Percentiles rank a stretch among this genome's conserved stretches.
Conservation (phyloP, 2,329 filamentous ascomycete species). For the Hysterium pulicare region DNA sequence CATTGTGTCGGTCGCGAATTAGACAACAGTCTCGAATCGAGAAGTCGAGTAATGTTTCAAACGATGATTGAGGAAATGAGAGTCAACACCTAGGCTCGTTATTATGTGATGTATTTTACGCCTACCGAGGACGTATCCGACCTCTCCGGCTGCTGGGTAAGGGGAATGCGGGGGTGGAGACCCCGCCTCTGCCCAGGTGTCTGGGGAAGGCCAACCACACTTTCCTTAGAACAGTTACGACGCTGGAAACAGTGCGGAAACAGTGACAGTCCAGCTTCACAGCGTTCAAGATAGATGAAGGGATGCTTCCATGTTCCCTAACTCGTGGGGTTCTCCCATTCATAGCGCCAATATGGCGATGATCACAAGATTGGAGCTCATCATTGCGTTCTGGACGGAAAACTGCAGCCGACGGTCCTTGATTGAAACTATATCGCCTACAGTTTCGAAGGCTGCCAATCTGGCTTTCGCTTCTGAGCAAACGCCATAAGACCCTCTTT, state of each 20-base stretch:
- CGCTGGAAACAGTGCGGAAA: too few relatives aligned
- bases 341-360: too few relatives aligned
- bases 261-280: too few relatives aligned
- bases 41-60: conserved; percentile 1
- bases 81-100: background rate
- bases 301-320: too few relatives aligned
- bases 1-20: conserved; percentile 13
- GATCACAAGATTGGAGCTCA: too few relatives aligned
- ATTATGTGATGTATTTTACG: background rate
- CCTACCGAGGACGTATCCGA: background rate
- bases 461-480: conserved; percentile 48
- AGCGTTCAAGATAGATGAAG: too few relatives aligned
- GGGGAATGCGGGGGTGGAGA: conserved; percentile 1
- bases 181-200: too few relatives aligned
- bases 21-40: background rate
- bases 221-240: too few relatives aligned
- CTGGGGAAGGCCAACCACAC: too few relatives aligned
- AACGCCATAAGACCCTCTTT: conserved; percentile 51
- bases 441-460: conserved; percentile 50
- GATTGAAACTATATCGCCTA: conserved; percentile 17
- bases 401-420: background rate
- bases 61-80: background rate
- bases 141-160: background rate
- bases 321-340: too few relatives aligned
- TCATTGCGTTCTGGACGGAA: too few relatives aligned